Evolutionary conservation across 345 rosid genomes (phyloP).

Genomic region (Sonneratia caseolaris): DNA sequence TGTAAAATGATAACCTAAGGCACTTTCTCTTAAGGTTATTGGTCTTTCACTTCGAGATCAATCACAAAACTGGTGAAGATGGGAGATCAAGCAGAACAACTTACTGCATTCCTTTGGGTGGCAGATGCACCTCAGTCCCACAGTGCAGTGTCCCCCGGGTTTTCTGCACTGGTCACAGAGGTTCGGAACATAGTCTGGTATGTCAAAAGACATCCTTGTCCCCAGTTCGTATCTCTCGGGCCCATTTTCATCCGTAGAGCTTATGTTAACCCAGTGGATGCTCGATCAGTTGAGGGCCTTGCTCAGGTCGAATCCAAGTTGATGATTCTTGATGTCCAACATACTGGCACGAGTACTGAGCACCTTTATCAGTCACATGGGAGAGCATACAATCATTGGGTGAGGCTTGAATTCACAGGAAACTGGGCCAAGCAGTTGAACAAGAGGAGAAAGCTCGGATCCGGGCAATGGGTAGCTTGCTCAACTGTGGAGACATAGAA

Average conservation of each 20-base stretch:
- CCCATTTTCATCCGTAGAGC: slow-evolving; percentile 9
- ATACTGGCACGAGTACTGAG: slow-evolving; percentile 18
- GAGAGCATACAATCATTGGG: neutral
- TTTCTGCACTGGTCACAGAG: slow-evolving; percentile 46
- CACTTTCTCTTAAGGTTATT: neutral
- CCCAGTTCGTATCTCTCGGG: slow-evolving; percentile 10
- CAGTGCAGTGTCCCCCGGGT: slow-evolving; percentile 57
- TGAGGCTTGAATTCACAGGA: slow-evolving; percentile 12
- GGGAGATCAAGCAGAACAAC: neutral
- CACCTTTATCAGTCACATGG: neutral
- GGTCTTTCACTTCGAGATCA: neutral
- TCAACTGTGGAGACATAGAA: slow-evolving; percentile 12
- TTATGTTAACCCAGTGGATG: slow-evolving; percentile 19
- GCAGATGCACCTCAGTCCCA: slow-evolving; percentile 55
- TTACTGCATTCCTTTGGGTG: slow-evolving; percentile 62
- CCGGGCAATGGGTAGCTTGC: slow-evolving; percentile 14
- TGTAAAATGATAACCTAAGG: neutral
- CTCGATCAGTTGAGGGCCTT: slow-evolving; percentile 31
- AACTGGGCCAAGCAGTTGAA: slow-evolving; percentile 29
- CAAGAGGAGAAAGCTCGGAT: slow-evolving; percentile 26
- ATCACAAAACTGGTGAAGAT: no score
- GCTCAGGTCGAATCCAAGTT: slow-evolving; percentile 22
- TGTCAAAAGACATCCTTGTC: slow-evolving; percentile 40
- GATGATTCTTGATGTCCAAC: slow-evolving; percentile 21
- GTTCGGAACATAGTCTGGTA: slow-evolving; percentile 35